Evolutionary conservation across 352 stramenopile genomes (phyloP).

Genomic region (Pythium periplocum): DNA sequence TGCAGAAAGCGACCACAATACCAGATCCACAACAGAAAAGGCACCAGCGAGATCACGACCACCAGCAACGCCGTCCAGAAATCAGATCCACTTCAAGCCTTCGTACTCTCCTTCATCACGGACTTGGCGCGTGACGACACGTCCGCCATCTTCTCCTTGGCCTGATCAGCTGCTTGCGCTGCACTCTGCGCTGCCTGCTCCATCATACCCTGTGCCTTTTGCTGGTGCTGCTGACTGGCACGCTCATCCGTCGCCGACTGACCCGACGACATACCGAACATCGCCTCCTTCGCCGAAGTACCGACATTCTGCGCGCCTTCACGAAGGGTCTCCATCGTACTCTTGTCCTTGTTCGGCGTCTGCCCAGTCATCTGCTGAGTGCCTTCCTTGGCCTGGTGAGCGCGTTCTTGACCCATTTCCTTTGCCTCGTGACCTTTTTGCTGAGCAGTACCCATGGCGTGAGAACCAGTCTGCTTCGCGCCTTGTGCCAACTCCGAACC

Average conservation of each 20-base stretch:
- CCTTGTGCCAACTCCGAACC: too few relatives aligned
- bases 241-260: conserved; percentile 17
- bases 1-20: conserved; percentile 17
- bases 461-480: too few relatives aligned
- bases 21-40: conserved; percentile 19
- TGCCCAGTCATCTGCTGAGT: conserved; percentile 12
- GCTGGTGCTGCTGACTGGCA: conserved; percentile 14
- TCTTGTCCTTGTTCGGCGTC: conserved; percentile 16
- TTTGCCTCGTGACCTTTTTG: too few relatives aligned
- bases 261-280: conserved; percentile 22
- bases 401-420: too few relatives aligned
- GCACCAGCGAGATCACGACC: conserved; percentile 11
- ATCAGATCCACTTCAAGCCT: conserved; percentile 10
- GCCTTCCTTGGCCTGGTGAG: too few relatives aligned
- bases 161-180: conserved; percentile 11
- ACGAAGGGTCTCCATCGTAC: conserved; percentile 12
- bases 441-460: too few relatives aligned
- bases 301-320: conserved; percentile 13
- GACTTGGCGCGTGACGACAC: conserved; percentile 17
- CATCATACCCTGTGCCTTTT: conserved; percentile 11
- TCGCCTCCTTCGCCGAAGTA: conserved; percentile 18
- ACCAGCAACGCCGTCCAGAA: conserved; percentile 2
- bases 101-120: conserved; percentile 22
- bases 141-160: conserved; percentile 24
- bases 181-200: conserved; percentile 14